A percentile compares a stretch with the other conserved stretches of the same genome.
Conservation (phyloP, 2,329 filamentous ascomycete species). For the Akanthomyces muscarius region DNA sequence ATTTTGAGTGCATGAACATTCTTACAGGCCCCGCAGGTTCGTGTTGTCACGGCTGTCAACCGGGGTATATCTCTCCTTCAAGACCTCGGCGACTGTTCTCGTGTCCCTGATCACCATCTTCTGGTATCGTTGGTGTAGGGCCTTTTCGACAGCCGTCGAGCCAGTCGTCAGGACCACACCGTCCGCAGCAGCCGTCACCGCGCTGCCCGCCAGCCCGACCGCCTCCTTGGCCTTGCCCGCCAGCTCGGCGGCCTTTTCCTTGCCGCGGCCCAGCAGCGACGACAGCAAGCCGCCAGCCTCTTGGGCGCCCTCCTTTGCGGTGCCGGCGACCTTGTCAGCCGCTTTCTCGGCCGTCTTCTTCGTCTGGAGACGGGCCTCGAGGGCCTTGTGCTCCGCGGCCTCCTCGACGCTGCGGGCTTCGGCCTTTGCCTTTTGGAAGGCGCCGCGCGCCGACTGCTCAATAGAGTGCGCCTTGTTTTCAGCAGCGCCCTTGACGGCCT, state of each 20-base stretch:
- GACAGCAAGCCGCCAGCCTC: conserved; percentile 37
- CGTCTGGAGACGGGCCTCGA: conserved; percentile 26
- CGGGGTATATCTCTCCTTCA: conserved; percentile 53
- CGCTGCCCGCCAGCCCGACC: conserved; percentile 34
- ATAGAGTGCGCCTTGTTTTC: conserved; percentile 30
- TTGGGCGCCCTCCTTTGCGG: conserved; percentile 28
- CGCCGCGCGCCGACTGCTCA: conserved; percentile 35
- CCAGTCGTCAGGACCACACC: conserved; percentile 24
- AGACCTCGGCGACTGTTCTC: conserved; percentile 49
- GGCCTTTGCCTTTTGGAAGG: conserved; percentile 29
- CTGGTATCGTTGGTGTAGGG: conserved; percentile 50
- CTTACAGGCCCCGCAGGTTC: conserved; percentile 38
- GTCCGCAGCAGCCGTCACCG: conserved; percentile 26
- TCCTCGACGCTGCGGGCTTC: conserved; percentile 27
- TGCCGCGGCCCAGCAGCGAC: conserved; percentile 37
- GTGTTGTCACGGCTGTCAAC: conserved; percentile 44
- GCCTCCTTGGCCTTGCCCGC: conserved; percentile 34
- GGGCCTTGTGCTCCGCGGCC: conserved; percentile 26
- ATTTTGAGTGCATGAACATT: conserved; percentile 1
- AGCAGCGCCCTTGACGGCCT: conserved; percentile 30
- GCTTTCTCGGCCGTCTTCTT: conserved; percentile 23
- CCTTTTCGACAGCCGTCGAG: conserved; percentile 43
- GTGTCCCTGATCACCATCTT: conserved; percentile 36
- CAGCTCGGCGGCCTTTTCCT: conserved; percentile 39
- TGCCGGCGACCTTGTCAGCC: conserved; percentile 24